Evolutionary conservation across 768 basidiomycete genomes (phyloP).

Genomic region (Amanita polypyramis): DNA sequence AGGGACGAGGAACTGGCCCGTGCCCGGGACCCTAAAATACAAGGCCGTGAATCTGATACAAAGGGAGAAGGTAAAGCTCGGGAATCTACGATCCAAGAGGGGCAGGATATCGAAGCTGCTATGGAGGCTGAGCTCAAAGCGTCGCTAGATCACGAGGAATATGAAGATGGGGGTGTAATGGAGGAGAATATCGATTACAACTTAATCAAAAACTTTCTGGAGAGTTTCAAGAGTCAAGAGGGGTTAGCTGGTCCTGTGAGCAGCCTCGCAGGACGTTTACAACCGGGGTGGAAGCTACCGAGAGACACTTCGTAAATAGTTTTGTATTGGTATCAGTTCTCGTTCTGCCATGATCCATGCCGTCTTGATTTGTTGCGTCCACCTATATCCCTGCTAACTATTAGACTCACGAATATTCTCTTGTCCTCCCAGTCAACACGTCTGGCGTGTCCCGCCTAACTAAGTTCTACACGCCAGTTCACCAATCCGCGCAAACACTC

Average conservation of each 20-base stretch:
- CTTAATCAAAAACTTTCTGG: slow-evolving; percentile 93
- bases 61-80: slow-evolving; percentile 38
- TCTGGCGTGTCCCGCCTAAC: slow-evolving; percentile 76
- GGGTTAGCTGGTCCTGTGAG: slow-evolving; percentile 89
- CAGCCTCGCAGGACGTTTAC: slow-evolving; percentile 77
- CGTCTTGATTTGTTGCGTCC: slow-evolving; percentile 67
- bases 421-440: slow-evolving; percentile 88
- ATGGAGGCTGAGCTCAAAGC: slow-evolving; percentile 84
- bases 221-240: slow-evolving; percentile 89
- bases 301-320: slow-evolving; percentile 41
- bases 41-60: slow-evolving; percentile 8
- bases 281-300: slow-evolving; percentile 66
- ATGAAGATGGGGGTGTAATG: slow-evolving; percentile 40
- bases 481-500: slow-evolving; percentile 55
- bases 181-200: slow-evolving; percentile 65
- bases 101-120: slow-evolving; percentile 66
- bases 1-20: slow-evolving; percentile 79
- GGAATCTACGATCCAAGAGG: slow-evolving; percentile 24
- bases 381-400: slow-evolving; percentile 11
- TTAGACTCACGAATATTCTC: neutral
- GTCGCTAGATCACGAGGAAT: slow-evolving; percentile 41
- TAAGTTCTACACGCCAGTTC: slow-evolving; percentile 82
- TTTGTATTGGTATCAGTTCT: neutral
- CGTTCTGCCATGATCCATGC: slow-evolving; percentile 61
- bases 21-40: slow-evolving; percentile 20